Percentiles rank a stretch among this genome's conserved stretches.
phyloP scores from a whole-genome alignment of 164 flowering plant genomes.

The Berberis vulgaris region DNA sequence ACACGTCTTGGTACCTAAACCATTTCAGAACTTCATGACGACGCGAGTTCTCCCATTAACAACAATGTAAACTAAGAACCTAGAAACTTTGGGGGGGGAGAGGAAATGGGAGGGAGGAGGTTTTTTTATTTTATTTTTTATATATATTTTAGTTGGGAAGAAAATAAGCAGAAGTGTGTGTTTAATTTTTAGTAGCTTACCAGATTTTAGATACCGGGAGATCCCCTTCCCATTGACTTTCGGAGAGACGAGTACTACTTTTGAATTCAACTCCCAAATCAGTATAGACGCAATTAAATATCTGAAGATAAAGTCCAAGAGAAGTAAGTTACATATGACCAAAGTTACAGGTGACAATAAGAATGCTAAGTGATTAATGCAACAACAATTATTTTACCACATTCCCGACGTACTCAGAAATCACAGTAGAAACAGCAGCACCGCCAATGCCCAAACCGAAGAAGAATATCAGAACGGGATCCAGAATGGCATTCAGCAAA shows the following conservation, averaged over 20 bases:
- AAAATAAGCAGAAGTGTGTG: not conserved
- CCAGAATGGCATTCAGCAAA: constrained; percentile 67
- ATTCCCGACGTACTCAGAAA: constrained; percentile 80
- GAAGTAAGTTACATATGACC: constrained; percentile 3
- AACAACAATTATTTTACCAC: constrained; percentile 36
- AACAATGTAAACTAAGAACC: too few relatives aligned
- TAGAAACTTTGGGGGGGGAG: too few relatives aligned
- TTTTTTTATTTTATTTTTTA: too few relatives aligned
- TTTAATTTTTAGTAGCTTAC: constrained; percentile 23
- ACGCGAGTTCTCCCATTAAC: too few relatives aligned
- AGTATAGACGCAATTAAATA: constrained; percentile 78
- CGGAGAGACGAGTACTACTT: constrained; percentile 50
- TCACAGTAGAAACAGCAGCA: constrained; percentile 92
- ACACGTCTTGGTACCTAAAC: too few relatives aligned
- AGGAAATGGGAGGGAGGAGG: too few relatives aligned
- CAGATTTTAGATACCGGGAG: constrained; percentile 66
- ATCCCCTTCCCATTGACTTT: constrained; percentile 37
- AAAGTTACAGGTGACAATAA: not conserved
- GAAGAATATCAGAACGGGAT: constrained; percentile 59
- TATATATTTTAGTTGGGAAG: not conserved
- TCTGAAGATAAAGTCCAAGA: constrained; percentile 26
- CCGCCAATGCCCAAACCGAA: constrained; percentile 71
- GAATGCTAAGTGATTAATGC: constrained; percentile 4
- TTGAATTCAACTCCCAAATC: constrained; percentile 65
- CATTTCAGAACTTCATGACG: too few relatives aligned